phyloP scores from a whole-genome alignment of 495 filamentous ascomycete species.

The Aspergillus saccharolyticus region DNA sequence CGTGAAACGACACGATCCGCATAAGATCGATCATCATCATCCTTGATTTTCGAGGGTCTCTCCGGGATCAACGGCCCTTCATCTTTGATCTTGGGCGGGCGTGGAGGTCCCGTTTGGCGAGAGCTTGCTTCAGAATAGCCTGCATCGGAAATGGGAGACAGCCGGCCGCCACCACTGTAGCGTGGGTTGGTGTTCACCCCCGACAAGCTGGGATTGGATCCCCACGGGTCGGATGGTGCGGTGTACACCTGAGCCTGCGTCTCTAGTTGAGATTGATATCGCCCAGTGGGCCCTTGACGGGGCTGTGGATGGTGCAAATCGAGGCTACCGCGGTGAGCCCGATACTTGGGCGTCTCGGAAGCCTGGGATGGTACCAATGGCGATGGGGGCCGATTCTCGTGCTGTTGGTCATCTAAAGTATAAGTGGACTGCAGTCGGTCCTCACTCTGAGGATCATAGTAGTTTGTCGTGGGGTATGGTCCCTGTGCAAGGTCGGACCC shows the following conservation, averaged over 20 bases:
- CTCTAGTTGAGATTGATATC: conserved; percentile 77
- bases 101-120: conserved; percentile 36
- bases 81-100: conserved; percentile 50
- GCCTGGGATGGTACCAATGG: conserved; percentile 58
- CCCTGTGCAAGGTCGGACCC: conserved; percentile 58
- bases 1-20: conserved; percentile 41
- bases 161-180: conserved; percentile 41
- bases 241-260: conserved; percentile 69
- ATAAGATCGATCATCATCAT: conserved; percentile 34
- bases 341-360: conserved; percentile 85
- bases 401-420: conserved; percentile 47
- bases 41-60: conserved; percentile 40
- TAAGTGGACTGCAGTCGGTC: conserved; percentile 69
- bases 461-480: conserved; percentile 58
- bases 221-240: conserved; percentile 71
- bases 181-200: conserved; percentile 38
- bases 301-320: conserved; percentile 91
- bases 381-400: conserved; percentile 53
- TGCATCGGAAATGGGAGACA: conserved; percentile 50
- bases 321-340: conserved; percentile 82
- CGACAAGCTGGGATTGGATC: conserved; percentile 51
- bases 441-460: conserved; percentile 59
- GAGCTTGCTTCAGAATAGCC: conserved; percentile 46
- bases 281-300: conserved; percentile 72
- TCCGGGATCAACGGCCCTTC: conserved; percentile 49